phyloP scores from a whole-genome alignment of 768 basidiomycete genomes.

The Pisolithus sp. region DNA sequence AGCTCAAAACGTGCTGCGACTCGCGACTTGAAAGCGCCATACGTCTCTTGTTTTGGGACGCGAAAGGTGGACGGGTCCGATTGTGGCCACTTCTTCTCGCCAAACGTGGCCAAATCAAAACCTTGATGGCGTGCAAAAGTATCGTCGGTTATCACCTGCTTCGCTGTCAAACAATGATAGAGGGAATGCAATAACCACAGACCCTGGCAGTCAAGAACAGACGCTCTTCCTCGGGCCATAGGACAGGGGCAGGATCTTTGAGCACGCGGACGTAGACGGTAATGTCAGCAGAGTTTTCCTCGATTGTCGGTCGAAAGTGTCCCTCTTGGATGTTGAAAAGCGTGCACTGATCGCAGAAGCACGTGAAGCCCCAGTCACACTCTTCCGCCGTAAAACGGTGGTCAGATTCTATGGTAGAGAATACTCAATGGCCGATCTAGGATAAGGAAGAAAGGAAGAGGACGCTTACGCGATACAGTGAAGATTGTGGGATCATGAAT shows the following conservation, averaged over 20 bases:
- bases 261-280: conserved; percentile 95
- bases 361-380: conserved; percentile 99
- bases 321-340: conserved; percentile 80
- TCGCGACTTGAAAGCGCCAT: conserved; percentile 84
- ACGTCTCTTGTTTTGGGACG: conserved; percentile 90
- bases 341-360: conserved; percentile 95
- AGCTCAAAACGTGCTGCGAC: conserved; percentile 85
- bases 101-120: conserved; percentile 95
- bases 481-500: conserved; percentile 89
- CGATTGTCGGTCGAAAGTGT: conserved; percentile 82
- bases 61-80: conserved; percentile 96
- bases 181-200: neutral
- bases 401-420: conserved; percentile 68
- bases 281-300: conserved; percentile 91
- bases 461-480: conserved; percentile 82
- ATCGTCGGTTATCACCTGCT: conserved; percentile 88
- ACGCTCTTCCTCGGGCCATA: conserved; percentile 99
- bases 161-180: neutral
- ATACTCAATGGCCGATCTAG: neutral
- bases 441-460: conserved; percentile 34
- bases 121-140: conserved; percentile 94
- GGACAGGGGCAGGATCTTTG: conserved; percentile 95
- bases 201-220: conserved; percentile 95
- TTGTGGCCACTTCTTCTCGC: conserved; percentile 97
- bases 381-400: conserved; percentile 99